phyloP scores from a whole-genome alignment of 495 filamentous ascomycete species.

The Neurospora sp. region DNA sequence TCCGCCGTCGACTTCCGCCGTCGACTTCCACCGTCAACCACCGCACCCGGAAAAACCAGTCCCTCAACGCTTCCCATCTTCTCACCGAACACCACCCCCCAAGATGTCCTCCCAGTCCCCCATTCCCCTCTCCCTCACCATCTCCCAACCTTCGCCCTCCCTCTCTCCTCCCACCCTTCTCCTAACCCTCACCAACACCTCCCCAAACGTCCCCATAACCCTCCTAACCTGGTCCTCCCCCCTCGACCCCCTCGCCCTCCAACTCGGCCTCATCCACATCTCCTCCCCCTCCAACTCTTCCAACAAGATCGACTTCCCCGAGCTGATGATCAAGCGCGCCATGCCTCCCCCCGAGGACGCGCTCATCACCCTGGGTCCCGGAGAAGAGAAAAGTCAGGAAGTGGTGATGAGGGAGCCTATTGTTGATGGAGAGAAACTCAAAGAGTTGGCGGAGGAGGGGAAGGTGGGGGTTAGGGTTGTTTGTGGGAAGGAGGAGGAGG shows the following conservation, averaged over 20 bases:
- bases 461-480: not conserved
- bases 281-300: constrained; percentile 18
- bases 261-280: constrained; percentile 37
- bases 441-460: not conserved
- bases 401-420: not conserved
- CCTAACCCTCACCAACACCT: constrained; percentile 33
- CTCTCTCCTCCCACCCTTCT: constrained; percentile 7
- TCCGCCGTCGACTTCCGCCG: not conserved
- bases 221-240: constrained; percentile 41
- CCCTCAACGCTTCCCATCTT: not conserved
- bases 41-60: not conserved
- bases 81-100: not conserved
- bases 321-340: constrained; percentile 34
- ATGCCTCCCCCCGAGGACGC: constrained; percentile 33
- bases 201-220: constrained; percentile 28
- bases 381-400: not conserved
- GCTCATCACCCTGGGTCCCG: constrained; percentile 32
- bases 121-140: not conserved
- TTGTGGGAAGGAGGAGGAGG: not conserved
- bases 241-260: constrained; percentile 35
- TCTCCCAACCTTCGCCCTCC: not conserved
- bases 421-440: not conserved
- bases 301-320: constrained; percentile 25
- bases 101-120: not conserved
- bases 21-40: not conserved